Base-by-base conservation (phyloP, 495 filamentous ascomycete genomes). In the Venustampulla echinocandica region DNA sequence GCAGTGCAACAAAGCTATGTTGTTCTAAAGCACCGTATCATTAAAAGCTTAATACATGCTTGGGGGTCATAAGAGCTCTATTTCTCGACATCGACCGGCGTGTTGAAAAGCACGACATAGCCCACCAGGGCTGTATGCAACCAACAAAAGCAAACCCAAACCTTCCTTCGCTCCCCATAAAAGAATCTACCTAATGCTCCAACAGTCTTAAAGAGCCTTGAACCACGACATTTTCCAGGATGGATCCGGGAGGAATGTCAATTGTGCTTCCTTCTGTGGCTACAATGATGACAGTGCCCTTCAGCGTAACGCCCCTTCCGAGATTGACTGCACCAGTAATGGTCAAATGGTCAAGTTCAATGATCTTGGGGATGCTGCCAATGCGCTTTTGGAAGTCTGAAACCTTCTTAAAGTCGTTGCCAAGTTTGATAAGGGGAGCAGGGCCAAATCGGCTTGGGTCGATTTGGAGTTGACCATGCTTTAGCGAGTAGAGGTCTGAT, bases 231-330 rank as follows among this genome's bases (percentile, higher is more conserved):
- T 99, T 99, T 76, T 99, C 92, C 47, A 99, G 74, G 54, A 97
- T 83, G 14, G 87, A 95, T 61, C 92, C 92, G 4, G 90, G 88
- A 30, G 92, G 92, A 60, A 99, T 82, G 66, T 99, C 92, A 57
- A 99, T 99, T 50, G 93, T 97, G 73, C 83, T 87, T 48, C 89
- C 88, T 71, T 99, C 92, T 33, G 90, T 95, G 10, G 92, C 92
- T 28, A 99, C 92, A 60, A 99, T 99, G 61, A 99, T 99, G 61
- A 99, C 92, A n/a, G 93, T 98, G 53, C 92, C 92, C 79, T 97
- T 99, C 46, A 97, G 71, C 27, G 85, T 89, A 35, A 99, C 92
- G 40, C 89, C 89, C 40, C 93, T 82, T 51, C 92, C 92, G 32
- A 99, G 74, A 72, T 95, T 97, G 56, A 99, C 93, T 27, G 85